Evolutionary conservation across 2,329 filamentous ascomycete species (phyloP), one percentile per base, ranked within the genome.

Genomic region (Onygenales sp.): DNA sequence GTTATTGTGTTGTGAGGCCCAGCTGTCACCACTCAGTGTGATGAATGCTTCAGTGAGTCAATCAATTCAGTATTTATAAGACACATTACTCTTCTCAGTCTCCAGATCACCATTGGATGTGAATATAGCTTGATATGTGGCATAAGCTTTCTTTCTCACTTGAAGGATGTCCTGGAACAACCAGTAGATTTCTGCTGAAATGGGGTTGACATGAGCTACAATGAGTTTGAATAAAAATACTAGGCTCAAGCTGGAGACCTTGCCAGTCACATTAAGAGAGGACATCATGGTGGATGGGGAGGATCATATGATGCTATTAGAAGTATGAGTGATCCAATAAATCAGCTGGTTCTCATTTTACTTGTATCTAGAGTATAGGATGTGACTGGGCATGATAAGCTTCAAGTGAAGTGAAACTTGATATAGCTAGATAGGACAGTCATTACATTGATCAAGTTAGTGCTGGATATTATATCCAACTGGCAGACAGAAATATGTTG

Each of bases 41-140:
- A 65, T 34, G 36, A 74, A 74, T 0, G 67, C 67, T 3, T 69
- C 56, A 3, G 56, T 62, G 1, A 77, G 65, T 2, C 63, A 64
- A 43, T 75, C 65, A 51, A 77, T 76, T 56, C 75, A 77, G 37
- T 66, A 57, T 44, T 71, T 70, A 57, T 77, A 72, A 0, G 64
- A 63, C 1, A 53, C 55, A 54, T 75, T 76, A 53, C 67, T 74
- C 47, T 59, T 62, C 49, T 71, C 59, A 6, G 72, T 60, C 6
- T 71, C 66, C 4, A 66, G 65, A 42, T 72, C 69, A 4, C 63
- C 62, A 21, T 62, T 64, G 4, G 59, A 52, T 6, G 61, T 60
- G 33, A 63, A 64, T 6, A 70, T 54, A 47, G 66, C 62, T 43
- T 68, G 60, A 50, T 71, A 76, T 2, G 57, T 51, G 8, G 45